Percentiles rank a stretch among this genome's conserved stretches.
Evolutionary conservation across 2,329 filamentous ascomycete genomes (phyloP).

Genomic region (Diaporthe aspalathi): DNA sequence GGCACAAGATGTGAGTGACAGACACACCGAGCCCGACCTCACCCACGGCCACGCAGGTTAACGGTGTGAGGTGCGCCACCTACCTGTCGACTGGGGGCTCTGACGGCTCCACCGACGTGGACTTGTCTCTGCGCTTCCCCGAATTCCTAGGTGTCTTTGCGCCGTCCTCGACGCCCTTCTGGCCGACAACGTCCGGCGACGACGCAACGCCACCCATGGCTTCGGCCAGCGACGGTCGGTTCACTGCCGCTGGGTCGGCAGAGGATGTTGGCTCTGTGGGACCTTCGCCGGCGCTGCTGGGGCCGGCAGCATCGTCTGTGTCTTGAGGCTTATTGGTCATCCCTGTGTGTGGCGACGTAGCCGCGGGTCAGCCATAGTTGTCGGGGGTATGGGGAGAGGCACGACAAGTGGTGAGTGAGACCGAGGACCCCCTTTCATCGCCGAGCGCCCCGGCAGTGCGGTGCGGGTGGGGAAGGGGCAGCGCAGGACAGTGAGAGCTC

Average conservation of each 20-base stretch:
- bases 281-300: neutral
- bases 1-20: neutral
- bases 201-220: constrained; percentile 13
- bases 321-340: constrained; percentile 12
- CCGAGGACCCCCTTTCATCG: neutral
- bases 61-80: neutral
- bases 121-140: neutral
- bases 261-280: constrained; percentile 2
- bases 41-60: neutral
- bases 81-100: constrained; percentile 28
- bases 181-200: neutral
- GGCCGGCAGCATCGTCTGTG: constrained; percentile 1
- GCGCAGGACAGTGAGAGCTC: neutral
- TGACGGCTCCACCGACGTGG: constrained; percentile 12
- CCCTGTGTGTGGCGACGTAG: neutral
- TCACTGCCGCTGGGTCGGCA: constrained; percentile 6
- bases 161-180: neutral
- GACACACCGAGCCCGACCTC: neutral
- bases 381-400: neutral
- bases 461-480: constrained; percentile 6
- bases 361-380: constrained; percentile 16
- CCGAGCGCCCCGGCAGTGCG: neutral
- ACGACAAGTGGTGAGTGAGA: neutral
- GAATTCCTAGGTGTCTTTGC: constrained; percentile 3
- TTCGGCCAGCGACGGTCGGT: neutral